phyloP scores from a whole-genome alignment of 2,329 filamentous ascomycete species.

The Aspergillus sp. region DNA sequence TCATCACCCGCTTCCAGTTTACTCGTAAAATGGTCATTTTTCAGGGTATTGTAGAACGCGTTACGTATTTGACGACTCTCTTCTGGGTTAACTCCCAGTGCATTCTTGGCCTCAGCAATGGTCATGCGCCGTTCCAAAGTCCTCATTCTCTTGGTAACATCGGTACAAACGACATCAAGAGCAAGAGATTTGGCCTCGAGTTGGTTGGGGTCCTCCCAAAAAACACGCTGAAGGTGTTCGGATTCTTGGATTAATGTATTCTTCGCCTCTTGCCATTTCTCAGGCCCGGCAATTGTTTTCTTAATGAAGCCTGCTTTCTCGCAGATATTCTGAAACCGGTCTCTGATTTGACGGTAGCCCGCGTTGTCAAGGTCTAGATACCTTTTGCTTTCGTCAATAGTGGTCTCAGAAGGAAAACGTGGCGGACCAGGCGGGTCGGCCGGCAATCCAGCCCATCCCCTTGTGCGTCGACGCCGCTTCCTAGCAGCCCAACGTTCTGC shows the following conservation, averaged over 20 bases:
- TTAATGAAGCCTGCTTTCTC: constrained; percentile 66
- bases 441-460: constrained; percentile 66
- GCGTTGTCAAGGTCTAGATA: constrained; percentile 65
- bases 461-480: constrained; percentile 68
- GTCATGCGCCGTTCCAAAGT: constrained; percentile 65
- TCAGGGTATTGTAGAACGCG: constrained; percentile 66
- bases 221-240: constrained; percentile 61
- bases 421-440: constrained; percentile 68
- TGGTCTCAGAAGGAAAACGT: constrained; percentile 79
- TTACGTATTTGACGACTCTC: constrained; percentile 65
- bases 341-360: constrained; percentile 64
- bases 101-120: constrained; percentile 72
- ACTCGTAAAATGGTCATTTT: constrained; percentile 66
- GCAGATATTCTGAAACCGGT: constrained; percentile 70
- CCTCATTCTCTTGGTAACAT: constrained; percentile 79
- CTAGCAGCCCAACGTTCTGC: constrained; percentile 62
- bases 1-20: constrained; percentile 71
- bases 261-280: constrained; percentile 72
- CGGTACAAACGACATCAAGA: constrained; percentile 75
- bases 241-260: constrained; percentile 65
- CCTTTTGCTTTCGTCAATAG: constrained; percentile 73
- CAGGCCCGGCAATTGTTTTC: constrained; percentile 72
- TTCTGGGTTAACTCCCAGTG: constrained; percentile 67
- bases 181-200: constrained; percentile 65
- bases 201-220: constrained; percentile 60